phyloP scores from a whole-genome alignment of 1,284 basidiomycete species.

The Inonotus hispidus region DNA sequence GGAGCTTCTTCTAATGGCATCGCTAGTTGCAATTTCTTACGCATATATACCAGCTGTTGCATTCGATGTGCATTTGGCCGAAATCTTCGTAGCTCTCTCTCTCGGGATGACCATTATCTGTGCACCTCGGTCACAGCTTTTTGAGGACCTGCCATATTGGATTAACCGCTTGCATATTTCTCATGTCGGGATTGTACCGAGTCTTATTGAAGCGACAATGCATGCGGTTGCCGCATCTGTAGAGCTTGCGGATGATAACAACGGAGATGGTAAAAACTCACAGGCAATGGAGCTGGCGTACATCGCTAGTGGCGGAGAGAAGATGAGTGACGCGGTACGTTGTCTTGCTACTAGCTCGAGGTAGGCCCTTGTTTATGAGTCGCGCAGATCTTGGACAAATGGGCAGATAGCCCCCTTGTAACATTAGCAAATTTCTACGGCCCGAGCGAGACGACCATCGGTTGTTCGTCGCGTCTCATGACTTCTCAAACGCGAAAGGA shows the following conservation, averaged over 20 bases:
- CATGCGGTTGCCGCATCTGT: slow-evolving; percentile 30
- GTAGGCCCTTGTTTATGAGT: background rate
- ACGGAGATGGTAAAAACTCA: slow-evolving; percentile 21
- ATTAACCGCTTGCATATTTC: slow-evolving; percentile 41
- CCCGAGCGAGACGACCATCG: slow-evolving; percentile 45
- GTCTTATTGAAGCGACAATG: slow-evolving; percentile 49
- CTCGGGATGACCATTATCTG: slow-evolving; percentile 42
- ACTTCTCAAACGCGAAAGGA: slow-evolving; percentile 35
- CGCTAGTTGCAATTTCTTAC: background rate
- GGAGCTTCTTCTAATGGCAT: slow-evolving; percentile 13
- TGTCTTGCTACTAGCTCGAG: background rate
- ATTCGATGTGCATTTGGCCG: slow-evolving; percentile 48
- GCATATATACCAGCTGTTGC: slow-evolving; percentile 32
- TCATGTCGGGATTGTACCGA: slow-evolving; percentile 49
- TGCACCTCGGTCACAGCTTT: slow-evolving; percentile 39
- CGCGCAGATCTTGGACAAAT: slow-evolving; percentile 43
- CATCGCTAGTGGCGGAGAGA: slow-evolving; percentile 48
- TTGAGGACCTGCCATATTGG: slow-evolving; percentile 42
- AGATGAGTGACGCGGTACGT: slow-evolving; percentile 46
- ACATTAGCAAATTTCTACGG: slow-evolving; percentile 48
- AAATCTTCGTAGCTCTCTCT: slow-evolving; percentile 39
- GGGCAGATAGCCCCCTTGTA: slow-evolving; percentile 41
- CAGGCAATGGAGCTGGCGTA: slow-evolving; percentile 35
- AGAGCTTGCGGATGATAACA: background rate
- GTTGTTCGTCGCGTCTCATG: slow-evolving; percentile 45